Base-by-base conservation (phyloP, 495 filamentous ascomycete species). In the Lepidopterella palustris region DNA sequence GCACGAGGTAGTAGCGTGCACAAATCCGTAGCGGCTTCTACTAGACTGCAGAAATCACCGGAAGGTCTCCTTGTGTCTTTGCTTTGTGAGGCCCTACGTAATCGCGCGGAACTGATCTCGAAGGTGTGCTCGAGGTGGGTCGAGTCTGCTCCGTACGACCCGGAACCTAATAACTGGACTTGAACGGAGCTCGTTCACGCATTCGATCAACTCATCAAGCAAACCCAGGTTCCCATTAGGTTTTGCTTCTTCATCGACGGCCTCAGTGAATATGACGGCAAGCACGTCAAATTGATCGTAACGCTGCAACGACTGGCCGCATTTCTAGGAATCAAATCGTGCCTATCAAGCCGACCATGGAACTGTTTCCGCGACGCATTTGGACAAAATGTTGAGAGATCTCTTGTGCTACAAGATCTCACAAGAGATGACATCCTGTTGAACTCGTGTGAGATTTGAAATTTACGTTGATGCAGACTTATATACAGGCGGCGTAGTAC, bases 241-340 rank as follows among this genome's bases (percentile, higher is more conserved):
- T 62, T 80, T 20, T 80, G 74, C 59, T 71, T 80, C 28, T 75
- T 80, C 40, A 74, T 81, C 39, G 79, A 80, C 57, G 77, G 76
- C 1, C 62, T 80, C 0, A 77, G 79, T 49, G 77, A 80, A 53
- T 76, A 61, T 57, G 57, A 74, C 2, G 74, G 66, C 4, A 48
- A 72, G 6, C 60, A 68, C 45, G 18, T 20, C n/a, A 60, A 68
- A 8, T 47, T 74, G 5, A 49, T 73, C 18, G 45, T 68, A 1
- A 24, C 68, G 0, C n/a, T 73, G 15, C 15, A 63, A 15, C 18
- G 10, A 1, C 20, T 68, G 20, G 50, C 59, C 5, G 29, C 25
- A 5, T 56, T 47, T 13, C 10, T 47, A 0, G 58, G 73, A 55
- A 60, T 80, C 50, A 81, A 81, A 53, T 15, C 75, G 5, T 82